Evolutionary conservation across 192 early-diverging fungal genomes (phyloP).

Genomic region (Pilaira anomala): DNA sequence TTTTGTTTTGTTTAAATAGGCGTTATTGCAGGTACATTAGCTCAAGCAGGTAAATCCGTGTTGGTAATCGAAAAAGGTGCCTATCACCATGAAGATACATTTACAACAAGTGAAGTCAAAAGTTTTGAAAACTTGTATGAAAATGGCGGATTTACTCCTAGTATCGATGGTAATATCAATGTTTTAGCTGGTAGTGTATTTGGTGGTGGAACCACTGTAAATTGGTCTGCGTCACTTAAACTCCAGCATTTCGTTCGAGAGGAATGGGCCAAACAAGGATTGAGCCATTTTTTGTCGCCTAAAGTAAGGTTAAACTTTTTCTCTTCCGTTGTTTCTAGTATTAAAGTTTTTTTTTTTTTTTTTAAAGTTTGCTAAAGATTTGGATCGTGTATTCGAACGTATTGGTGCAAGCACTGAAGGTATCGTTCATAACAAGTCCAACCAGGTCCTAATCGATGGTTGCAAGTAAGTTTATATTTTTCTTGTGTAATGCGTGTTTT

Average conservation of each 20-base stretch:
- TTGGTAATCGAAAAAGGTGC: constrained; percentile 72
- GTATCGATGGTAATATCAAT: constrained; percentile 51
- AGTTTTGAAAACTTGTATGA: constrained; percentile 58
- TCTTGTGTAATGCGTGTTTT: too few relatives aligned
- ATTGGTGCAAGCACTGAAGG: constrained; percentile 51
- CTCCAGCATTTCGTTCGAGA: constrained; percentile 61
- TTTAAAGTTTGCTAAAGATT: constrained; percentile 33
- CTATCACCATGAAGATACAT: constrained; percentile 52
- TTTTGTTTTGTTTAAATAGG: constrained; percentile 6
- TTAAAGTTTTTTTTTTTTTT: background rate
- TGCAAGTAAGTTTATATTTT: constrained; percentile 53
- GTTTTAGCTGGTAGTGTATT: constrained; percentile 62
- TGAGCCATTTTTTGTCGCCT: constrained; percentile 57
- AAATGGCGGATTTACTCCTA: constrained; percentile 40
- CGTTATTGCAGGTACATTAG: constrained; percentile 62
- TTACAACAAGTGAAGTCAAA: constrained; percentile 49
- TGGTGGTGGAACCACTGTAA: constrained; percentile 75
- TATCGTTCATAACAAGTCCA: constrained; percentile 62
- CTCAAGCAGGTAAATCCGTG: constrained; percentile 62
- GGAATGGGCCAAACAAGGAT: constrained; percentile 67
- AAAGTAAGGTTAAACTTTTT: constrained; percentile 15
- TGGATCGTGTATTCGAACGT: constrained; percentile 57
- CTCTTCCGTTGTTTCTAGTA: background rate
- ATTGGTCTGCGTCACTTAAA: constrained; percentile 62
- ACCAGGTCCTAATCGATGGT: constrained; percentile 63